phyloP scores from a whole-genome alignment of 2,329 filamentous ascomycete genomes.

The Ciborinia camelliae region DNA sequence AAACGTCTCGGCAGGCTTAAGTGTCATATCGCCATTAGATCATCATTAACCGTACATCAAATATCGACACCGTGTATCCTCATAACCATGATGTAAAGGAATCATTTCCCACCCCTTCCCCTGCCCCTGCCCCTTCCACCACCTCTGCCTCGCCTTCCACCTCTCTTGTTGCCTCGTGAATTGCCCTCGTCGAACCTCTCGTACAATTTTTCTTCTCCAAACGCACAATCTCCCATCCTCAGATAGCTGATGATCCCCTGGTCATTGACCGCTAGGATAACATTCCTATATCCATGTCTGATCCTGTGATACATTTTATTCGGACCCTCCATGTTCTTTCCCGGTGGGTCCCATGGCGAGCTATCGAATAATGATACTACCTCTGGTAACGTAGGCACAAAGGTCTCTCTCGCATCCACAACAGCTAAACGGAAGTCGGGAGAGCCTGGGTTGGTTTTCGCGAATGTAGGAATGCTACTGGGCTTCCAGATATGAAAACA shows the following conservation, averaged over 20 bases:
- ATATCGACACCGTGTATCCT: not conserved
- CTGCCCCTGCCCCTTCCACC: constrained; percentile 37
- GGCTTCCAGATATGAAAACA: constrained; percentile 83
- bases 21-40: not conserved
- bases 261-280: constrained; percentile 84
- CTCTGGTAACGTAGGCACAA: constrained; percentile 70
- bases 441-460: constrained; percentile 71
- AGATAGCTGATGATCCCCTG: constrained; percentile 87
- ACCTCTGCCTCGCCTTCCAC: constrained; percentile 40
- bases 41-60: not conserved
- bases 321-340: constrained; percentile 40
- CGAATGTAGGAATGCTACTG: constrained; percentile 56
- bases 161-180: constrained; percentile 40
- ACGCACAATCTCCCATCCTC: constrained; percentile 73
- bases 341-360: constrained; percentile 65
- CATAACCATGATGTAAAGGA: not conserved
- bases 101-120: constrained; percentile 27
- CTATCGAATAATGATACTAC: constrained; percentile 68
- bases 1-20: not conserved
- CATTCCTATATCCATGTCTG: constrained; percentile 80
- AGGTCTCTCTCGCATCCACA: constrained; percentile 68
- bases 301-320: constrained; percentile 69
- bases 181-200: constrained; percentile 51
- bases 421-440: constrained; percentile 87
- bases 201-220: constrained; percentile 71